Conservation (phyloP, 257 asterid genomes). For the Paulownia fortunei region DNA sequence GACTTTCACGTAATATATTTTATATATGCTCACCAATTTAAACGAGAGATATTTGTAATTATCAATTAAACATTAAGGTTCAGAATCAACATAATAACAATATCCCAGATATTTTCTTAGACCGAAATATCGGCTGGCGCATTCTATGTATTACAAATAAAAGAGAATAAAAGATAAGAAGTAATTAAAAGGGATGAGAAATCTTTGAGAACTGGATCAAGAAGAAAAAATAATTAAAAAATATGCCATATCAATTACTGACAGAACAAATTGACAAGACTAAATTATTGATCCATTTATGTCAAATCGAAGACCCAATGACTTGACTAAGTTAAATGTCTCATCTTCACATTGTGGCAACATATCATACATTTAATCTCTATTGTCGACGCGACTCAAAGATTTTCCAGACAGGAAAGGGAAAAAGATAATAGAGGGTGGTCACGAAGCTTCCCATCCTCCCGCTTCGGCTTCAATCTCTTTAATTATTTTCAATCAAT, state of each 20-base stretch:
- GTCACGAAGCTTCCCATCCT: neutral
- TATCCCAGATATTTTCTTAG: no score
- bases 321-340: constrained; percentile 37
- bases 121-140: no score
- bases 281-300: neutral
- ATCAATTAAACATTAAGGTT: no score
- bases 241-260: neutral
- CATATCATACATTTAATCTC: constrained; percentile 2
- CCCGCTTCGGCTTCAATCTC: neutral
- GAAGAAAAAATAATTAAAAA: neutral
- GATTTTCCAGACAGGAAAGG: neutral
- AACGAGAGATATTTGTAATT: no score
- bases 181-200: neutral
- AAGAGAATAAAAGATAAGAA: neutral
- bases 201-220: neutral
- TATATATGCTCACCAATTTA: no score
- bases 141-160: no score
- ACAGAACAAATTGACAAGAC: constrained; percentile 20
- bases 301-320: constrained; percentile 22
- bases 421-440: constrained; percentile 2
- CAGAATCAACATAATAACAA: no score
- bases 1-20: no score
- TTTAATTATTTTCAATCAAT: neutral
- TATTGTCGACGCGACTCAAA: neutral
- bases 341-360: constrained; percentile 6